Conservation (phyloP, 1,284 basidiomycete genomes). For the Cystobasidium pallidum region DNA sequence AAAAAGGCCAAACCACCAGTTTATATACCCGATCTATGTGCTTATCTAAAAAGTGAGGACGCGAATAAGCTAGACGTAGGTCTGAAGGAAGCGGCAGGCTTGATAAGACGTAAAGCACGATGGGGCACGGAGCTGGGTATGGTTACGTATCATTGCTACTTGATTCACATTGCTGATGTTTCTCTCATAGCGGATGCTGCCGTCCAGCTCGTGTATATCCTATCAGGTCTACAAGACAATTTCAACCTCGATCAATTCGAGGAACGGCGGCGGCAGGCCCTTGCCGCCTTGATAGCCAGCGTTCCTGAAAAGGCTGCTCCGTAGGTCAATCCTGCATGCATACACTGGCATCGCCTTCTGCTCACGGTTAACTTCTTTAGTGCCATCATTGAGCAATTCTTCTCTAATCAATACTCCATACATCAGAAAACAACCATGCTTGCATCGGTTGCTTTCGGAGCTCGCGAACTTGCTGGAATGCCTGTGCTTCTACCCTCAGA, state of each 20-base stretch:
- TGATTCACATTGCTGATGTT: slow-evolving; percentile 4
- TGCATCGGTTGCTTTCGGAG: slow-evolving; percentile 80
- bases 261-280: slow-evolving; percentile 71
- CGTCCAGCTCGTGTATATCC: slow-evolving; percentile 73
- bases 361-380: slow-evolving; percentile 58
- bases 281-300: slow-evolving; percentile 78
- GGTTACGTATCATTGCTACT: slow-evolving; percentile 41
- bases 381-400: slow-evolving; percentile 86
- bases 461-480: slow-evolving; percentile 78
- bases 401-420: slow-evolving; percentile 85
- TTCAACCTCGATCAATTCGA: slow-evolving; percentile 80
- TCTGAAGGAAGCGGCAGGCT: slow-evolving; percentile 72
- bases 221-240: slow-evolving; percentile 78
- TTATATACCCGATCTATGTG: slow-evolving; percentile 56
- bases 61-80: slow-evolving; percentile 78
- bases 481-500: slow-evolving; percentile 59
- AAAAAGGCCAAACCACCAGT: slow-evolving; percentile 53
- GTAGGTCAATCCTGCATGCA: slow-evolving; percentile 61
- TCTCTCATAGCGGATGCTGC: slow-evolving; percentile 75
- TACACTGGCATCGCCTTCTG: too few relatives aligned
- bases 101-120: slow-evolving; percentile 75
- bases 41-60: slow-evolving; percentile 59
- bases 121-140: slow-evolving; percentile 84
- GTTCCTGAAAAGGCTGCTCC: slow-evolving; percentile 74
- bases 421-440: slow-evolving; percentile 82